Conservation (phyloP, 306 rosid genomes). For the Cucumis melo region DNA sequence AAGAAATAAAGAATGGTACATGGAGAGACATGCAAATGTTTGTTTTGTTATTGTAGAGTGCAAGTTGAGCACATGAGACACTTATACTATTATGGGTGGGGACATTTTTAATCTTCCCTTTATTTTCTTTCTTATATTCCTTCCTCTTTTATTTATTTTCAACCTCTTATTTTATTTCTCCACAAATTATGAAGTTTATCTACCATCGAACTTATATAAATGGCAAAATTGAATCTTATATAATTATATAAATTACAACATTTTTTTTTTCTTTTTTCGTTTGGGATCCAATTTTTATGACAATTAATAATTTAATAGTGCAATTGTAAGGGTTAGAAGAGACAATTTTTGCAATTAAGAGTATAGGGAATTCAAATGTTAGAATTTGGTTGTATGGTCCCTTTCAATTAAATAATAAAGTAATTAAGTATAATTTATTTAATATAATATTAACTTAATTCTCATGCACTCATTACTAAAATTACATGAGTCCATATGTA, state of each 20-base stretch:
- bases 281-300: too few species aligned
- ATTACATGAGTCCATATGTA: not conserved
- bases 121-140: not conserved
- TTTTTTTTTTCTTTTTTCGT: too few species aligned
- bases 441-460: not conserved
- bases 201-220: too few species aligned
- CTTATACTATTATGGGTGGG: not conserved
- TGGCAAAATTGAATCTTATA: too few species aligned
- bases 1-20: not conserved
- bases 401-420: not conserved
- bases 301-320: too few species aligned
- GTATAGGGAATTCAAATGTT: too few species aligned
- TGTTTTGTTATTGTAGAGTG: not conserved
- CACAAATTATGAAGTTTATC: too few species aligned
- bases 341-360: too few species aligned
- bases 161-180: too few species aligned
- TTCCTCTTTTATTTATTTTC: not conserved
- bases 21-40: not conserved
- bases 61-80: slow-evolving; percentile 6
- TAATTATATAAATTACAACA: too few species aligned
- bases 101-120: not conserved
- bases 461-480: not conserved
- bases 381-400: too few species aligned
- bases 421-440: not conserved
- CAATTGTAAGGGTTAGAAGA: too few species aligned